Conservation (phyloP, 495 filamentous ascomycete genomes). For the Neurospora sp. region DNA sequence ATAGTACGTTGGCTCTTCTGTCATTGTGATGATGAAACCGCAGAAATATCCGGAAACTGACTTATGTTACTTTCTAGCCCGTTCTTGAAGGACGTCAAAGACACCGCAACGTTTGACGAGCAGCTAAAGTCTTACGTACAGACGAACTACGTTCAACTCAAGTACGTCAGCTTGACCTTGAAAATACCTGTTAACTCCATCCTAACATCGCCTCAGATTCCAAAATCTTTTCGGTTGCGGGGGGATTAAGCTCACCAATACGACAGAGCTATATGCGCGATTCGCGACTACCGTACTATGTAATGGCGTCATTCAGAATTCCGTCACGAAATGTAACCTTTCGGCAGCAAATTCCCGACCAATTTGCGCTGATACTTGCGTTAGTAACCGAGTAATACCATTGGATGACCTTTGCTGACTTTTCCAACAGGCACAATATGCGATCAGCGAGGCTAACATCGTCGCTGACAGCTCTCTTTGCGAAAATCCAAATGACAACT, state of each 20-base stretch:
- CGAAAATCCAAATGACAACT: conserved; percentile 47
- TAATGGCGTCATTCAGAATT: conserved; percentile 91
- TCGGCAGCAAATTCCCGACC: conserved; percentile 54
- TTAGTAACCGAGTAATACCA: conserved; percentile 32
- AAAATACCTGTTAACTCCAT: background rate
- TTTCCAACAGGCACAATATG: conserved; percentile 57
- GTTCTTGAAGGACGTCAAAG: conserved; percentile 74
- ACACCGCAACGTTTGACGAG: conserved; percentile 65
- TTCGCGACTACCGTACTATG: conserved; percentile 90
- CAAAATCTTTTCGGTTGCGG: conserved; percentile 70
- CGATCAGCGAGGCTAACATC: conserved; percentile 78
- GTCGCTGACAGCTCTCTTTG: conserved; percentile 66
- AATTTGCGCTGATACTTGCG: conserved; percentile 85
- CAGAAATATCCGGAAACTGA: conserved; percentile 5
- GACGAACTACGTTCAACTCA: conserved; percentile 59
- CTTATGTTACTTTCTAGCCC: conserved; percentile 45
- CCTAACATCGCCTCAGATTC: conserved; percentile 43
- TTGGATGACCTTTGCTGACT: conserved; percentile 16
- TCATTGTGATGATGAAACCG: background rate
- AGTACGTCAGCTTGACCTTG: conserved; percentile 43
- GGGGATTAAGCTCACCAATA: conserved; percentile 65
- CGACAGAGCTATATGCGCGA: conserved; percentile 80
- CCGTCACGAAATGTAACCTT: conserved; percentile 58
- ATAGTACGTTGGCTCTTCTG: conserved; percentile 54
- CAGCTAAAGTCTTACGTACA: conserved; percentile 63